Conservation (phyloP, 2,329 filamentous ascomycete species). For the Xylariaceae sp. region DNA sequence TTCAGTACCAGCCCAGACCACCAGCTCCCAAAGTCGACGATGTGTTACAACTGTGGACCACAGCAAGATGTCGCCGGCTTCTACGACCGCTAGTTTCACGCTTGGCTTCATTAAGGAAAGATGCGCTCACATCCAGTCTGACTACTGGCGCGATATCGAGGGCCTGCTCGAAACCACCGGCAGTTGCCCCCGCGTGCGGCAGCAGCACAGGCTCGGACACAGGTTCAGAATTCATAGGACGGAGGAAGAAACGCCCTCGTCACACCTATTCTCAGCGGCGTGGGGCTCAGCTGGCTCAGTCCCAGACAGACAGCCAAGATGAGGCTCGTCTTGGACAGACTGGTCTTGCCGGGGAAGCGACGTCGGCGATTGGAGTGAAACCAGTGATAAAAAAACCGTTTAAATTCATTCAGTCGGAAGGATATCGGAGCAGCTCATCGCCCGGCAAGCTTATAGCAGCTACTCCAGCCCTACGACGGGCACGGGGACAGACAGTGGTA, state of each 20-base stretch:
- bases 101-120: slow-evolving; percentile 36
- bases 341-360: neutral
- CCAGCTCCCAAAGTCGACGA: slow-evolving; percentile 16
- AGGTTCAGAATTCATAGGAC: slow-evolving; percentile 22
- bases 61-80: slow-evolving; percentile 38
- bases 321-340: slow-evolving; percentile 1
- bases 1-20: slow-evolving; percentile 19
- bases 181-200: neutral
- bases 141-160: slow-evolving; percentile 1
- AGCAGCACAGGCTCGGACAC: slow-evolving; percentile 6
- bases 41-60: slow-evolving; percentile 33
- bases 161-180: slow-evolving; percentile 1
- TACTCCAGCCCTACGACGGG: slow-evolving; percentile 28
- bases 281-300: slow-evolving; percentile 1
- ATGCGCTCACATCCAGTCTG: slow-evolving; percentile 14
- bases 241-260: slow-evolving; percentile 28
- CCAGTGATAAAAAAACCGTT: slow-evolving; percentile 14
- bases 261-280: slow-evolving; percentile 29
- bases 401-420: slow-evolving; percentile 13
- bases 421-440: slow-evolving; percentile 3
- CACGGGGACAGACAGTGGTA: slow-evolving; percentile 22
- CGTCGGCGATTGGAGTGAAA: slow-evolving; percentile 3
- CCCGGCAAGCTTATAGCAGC: slow-evolving; percentile 25
- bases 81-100: slow-evolving; percentile 39
- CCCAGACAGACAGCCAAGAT: neutral